phyloP scores from a whole-genome alignment of 495 filamentous ascomycete species.

The Aspergillus incahuasiensis region DNA sequence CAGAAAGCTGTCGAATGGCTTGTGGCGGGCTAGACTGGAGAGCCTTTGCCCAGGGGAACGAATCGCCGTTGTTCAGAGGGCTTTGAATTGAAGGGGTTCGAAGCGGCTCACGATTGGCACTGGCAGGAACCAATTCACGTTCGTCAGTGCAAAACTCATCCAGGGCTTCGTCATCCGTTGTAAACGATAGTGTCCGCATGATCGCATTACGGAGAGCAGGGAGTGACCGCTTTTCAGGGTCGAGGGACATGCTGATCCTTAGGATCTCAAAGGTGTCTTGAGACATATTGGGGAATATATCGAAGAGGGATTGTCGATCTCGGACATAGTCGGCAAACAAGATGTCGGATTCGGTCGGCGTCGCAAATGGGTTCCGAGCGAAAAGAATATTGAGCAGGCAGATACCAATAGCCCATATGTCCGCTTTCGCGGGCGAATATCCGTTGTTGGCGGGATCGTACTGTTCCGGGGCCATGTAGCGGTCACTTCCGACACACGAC shows the following conservation, averaged over 20 bases:
- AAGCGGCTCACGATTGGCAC: conserved; percentile 88
- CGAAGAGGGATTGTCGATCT: conserved; percentile 91
- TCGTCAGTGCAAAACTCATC: conserved; percentile 93
- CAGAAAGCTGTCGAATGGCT: conserved; percentile 77
- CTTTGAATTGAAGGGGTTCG: conserved; percentile 93
- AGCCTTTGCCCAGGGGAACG: conserved; percentile 96
- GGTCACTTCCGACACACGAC: conserved; percentile 89
- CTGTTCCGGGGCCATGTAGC: conserved; percentile 98
- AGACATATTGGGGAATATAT: conserved; percentile 98
- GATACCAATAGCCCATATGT: conserved; percentile 95
- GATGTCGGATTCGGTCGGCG: conserved; percentile 78
- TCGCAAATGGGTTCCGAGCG: conserved; percentile 89
- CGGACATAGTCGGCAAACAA: conserved; percentile 87
- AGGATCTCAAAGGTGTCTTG: conserved; percentile 95
- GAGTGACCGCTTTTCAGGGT: conserved; percentile 85
- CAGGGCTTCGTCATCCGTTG: conserved; percentile 81
- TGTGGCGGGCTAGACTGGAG: conserved; percentile 73
- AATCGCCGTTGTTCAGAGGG: conserved; percentile 71
- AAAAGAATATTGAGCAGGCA: conserved; percentile 95
- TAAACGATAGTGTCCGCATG: conserved; percentile 79
- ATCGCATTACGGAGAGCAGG: conserved; percentile 70
- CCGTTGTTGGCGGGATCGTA: conserved; percentile 80
- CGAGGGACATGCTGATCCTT: conserved; percentile 78
- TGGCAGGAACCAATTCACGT: conserved; percentile 64
- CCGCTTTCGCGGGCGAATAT: conserved; percentile 89